Evolutionary conservation across 140 eudicot species (phyloP), one percentile per base, ranked within the genome.

Genomic region (Ambrosia hybrid): DNA sequence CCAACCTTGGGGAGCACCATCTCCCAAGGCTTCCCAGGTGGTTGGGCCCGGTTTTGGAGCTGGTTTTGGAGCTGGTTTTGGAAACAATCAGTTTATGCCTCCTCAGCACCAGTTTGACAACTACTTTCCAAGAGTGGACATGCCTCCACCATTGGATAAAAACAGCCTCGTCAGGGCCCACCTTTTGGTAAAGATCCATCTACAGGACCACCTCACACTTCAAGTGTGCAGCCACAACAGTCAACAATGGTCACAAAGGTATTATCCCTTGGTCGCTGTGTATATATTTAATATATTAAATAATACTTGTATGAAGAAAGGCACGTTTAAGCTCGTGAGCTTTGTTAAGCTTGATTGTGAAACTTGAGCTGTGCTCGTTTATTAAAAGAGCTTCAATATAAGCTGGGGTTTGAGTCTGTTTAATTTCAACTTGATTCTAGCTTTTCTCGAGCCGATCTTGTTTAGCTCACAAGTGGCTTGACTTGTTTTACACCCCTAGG

Each of bases 1-100:
- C 33, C 90, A 83, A 79, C 79, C 90, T 3, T 89, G 98, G 98
- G 98, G 98, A 85, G 96, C 83, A 12, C 85, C 84, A 60, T 82
- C 96, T 15, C 90, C 67, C 91, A 85, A 76, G 88, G 85, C 63
- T 88, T 89, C 79, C 85, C 89, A 2, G 65, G 80, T 58, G 68
- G 43, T n/a, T 34, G 72, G 71, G 64, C 71, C 72, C 3, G n/a
- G n/a, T n/a, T n/a, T n/a, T n/a, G n/a, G n/a, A n/a, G n/a, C n/a
- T n/a, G 65, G 87, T 3, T 82, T 76, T 51, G 94, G 87, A 38
- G 82, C 79, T 52, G 95, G 92, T 61, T 92, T 84, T 78, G 87
- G 80, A 12, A 76, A 88, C 48, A 71, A 80, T 39, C 87, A 78
- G 9, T 88, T 70, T 71, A 83, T 88, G 86, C 93, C 85, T 38